Base-by-base conservation (phyloP, 1,284 basidiomycete genomes). In the Boletus hoseneyae region DNA sequence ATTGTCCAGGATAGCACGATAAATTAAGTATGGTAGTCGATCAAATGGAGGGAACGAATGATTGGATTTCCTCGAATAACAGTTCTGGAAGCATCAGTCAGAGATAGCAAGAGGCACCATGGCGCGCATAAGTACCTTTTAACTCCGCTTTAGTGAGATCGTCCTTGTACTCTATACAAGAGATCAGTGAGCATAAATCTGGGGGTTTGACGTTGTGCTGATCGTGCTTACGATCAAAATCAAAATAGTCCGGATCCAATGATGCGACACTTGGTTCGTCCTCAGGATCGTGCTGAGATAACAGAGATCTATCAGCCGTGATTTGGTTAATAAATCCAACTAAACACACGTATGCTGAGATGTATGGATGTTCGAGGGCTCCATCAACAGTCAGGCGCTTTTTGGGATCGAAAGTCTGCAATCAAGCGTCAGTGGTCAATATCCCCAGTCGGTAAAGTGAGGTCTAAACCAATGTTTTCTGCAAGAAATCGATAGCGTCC, bases 341-440 rank as follows among this genome's bases (percentile, higher is more conserved):
- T 10, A 18, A 33, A 72, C 79, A 56, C 59, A 83, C 83, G 58
- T 85, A 80, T 57, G 78, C 74, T 42, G 77, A 67, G 47, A 84
- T 74, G 58, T 84, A 86, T 25, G 82, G 90, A 65, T 97, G 93
- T 54, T 82, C 79, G 16, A 95, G 77, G 6, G 91, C 91, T 63
- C 93, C 82, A 58, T 93, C 85, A 45, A 93, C 90, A 2, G 85
- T 85, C 66, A 95, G 80, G 47, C 93, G 82, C 68, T 90, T 89
- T 70, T 85, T 85, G 1, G 92, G 93, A 57, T 95, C 92, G 64
- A 96, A 89, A 19, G 87, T 90, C 76, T 79, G 50, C 13, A 52
- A 33, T 46, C 15, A 29, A 50, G 32, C 19, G 32, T 55, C 34
- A 48, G 52, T 21, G 12, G 41, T 15, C 32, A n/a, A 44, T 33